Base-by-base conservation (phyloP, 2,329 filamentous ascomycete species). In the Fusarium annulatum region DNA sequence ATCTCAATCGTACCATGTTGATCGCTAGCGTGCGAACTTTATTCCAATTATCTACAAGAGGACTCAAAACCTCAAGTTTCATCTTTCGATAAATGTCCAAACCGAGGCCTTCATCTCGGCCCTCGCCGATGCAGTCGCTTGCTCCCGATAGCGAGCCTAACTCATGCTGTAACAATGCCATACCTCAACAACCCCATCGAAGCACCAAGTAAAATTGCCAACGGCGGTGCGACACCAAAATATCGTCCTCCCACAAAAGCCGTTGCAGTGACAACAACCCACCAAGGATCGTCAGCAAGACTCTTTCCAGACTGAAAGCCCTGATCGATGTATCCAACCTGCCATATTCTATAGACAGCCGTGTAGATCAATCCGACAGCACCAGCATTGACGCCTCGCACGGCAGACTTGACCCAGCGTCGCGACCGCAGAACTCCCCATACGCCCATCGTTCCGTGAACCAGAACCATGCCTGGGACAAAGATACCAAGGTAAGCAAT, bases 361-460 rank as follows among this genome's bases (percentile, higher is more conserved):
- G 89, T 91, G 60, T 89, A 92, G 1, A 92, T 88, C 41, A 92
- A 73, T 0, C 90, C 90, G 1, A 91, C 88, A 0, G 90, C 90
- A 0, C 84, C 84, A 0, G 90, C 88, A 76, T 91, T 92, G 9
- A 91, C 79, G 0, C 90, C 89, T 19, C 89, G 78, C 15, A 92
- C 73, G 0, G 84, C 79, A 19, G 86, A 85, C 55, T 83, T 85
- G 2, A 91, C 86, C 77, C 83, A 84, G 8, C 82, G 81, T 52
- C 80, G 79, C 9, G 79, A 81, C 3, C 89, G 81, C 23, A 91
- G 64, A 0, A 84, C 82, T 5, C 82, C 79, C 90, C 90, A 92
- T 9, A 91, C 79, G 2, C 87, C 87, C 84, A 88, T 86, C 0
- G 84, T 86, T 2, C 86, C 87, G 23, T 87, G 84, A 1, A 86